Evolutionary conservation across 202 grass and related monocot genomes (phyloP).

Genomic region (Cymbopogon flexuosus): DNA sequence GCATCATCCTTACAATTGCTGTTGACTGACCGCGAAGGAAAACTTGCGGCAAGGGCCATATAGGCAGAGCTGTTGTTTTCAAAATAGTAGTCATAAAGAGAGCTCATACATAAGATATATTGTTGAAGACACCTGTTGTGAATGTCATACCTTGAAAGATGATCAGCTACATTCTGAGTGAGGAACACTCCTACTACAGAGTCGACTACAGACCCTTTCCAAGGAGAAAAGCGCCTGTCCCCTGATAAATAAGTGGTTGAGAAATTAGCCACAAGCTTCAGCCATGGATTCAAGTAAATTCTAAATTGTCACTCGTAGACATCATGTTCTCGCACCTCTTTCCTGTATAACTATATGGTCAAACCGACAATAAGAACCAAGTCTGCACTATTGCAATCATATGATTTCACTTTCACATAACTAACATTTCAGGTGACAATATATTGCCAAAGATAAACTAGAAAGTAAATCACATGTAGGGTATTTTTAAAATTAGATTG

Average conservation of each 20-base stretch:
- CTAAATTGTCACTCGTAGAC: background rate
- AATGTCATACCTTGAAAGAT: conserved; percentile 78
- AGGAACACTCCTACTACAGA: conserved; percentile 88
- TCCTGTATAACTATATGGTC: too few species aligned
- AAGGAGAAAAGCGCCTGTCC: conserved; percentile 69
- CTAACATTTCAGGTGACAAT: too few species aligned
- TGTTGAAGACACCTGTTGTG: background rate
- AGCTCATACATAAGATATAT: conserved; percentile 1
- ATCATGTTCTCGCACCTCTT: background rate
- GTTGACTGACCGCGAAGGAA: conserved; percentile 39
- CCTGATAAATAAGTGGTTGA: conserved; percentile 46
- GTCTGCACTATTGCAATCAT: too few species aligned
- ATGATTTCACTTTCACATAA: too few species aligned
- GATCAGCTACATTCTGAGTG: conserved; percentile 88
- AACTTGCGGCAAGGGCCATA: conserved; percentile 75
- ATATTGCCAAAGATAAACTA: conserved; percentile 7
- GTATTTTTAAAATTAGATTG: conserved; percentile 8
- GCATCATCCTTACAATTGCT: conserved; percentile 24
- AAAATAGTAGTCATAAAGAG: conserved; percentile 22
- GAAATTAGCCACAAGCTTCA: conserved; percentile 20
- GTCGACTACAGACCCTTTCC: conserved; percentile 93
- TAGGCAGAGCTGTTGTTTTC: conserved; percentile 72
- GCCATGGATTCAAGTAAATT: conserved; percentile 8
- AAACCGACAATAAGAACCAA: too few species aligned
- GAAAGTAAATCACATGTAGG: background rate